Evolutionary conservation across 345 rosid species (phyloP), one percentile per base, ranked within the genome.

Genomic region (Pugionium cornutum): DNA sequence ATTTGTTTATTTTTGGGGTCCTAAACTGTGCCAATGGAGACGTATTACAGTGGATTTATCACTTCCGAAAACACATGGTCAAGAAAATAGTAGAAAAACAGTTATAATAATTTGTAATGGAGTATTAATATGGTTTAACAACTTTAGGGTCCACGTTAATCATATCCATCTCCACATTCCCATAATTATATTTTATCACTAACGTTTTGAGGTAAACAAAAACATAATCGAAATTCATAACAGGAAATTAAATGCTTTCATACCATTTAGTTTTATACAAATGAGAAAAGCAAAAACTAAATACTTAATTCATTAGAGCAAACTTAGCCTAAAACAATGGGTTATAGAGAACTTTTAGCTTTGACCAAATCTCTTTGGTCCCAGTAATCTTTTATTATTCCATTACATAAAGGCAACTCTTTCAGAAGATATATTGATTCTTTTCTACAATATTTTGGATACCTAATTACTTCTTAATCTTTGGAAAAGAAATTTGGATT

Each of bases 111-210:
- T 27, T 33, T 41, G 42, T 50, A 36, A 36, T 4, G 43, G 35
- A 53, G 35, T 65, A 40, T 49, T 58, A 41, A 42, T 40, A 32
- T 48, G 41, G 55, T 42, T 37, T 36, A 3, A 3, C 5, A 37
- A 37, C 41, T 37, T 72, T 53, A 76, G 73, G 81, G 80, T 78
- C 88, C 79, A 77, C 76, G 39, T 35, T 76, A 75, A 82, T 81
- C 62, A 81, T 81, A 66, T 76, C 78, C 67, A 62, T 73, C 82
- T 61, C 77, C 75, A 77, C 80, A 80, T 77, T 74, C 77, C 71
- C 73, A 73, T 52, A 44, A 64, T 27, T 26, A 41, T 70, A 53
- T 61, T 9, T 44, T 51, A 45, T 29, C 4, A 29, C 43, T 34
- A 61, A 42, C 3, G 7, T 52, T 32, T 53, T 32, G 10, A 52